Conservation (phyloP, 345 rosid species). For the Noccaea bulbosa region DNA sequence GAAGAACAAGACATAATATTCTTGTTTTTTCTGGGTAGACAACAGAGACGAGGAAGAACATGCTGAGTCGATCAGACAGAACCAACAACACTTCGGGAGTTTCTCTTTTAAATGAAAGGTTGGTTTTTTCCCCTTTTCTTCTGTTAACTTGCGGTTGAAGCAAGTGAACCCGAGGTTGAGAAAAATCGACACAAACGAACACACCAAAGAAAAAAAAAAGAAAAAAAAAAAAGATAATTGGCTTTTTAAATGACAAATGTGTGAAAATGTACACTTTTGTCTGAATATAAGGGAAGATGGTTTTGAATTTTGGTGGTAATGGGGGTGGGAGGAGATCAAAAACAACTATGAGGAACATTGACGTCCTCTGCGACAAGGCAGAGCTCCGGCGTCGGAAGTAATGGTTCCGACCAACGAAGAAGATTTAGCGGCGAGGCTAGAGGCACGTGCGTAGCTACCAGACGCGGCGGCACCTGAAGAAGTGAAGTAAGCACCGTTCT, state of each 20-base stretch:
- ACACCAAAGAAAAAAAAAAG: conserved; percentile 12
- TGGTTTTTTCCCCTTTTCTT: conserved; percentile 25
- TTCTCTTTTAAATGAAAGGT: conserved; percentile 40
- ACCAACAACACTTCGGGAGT: conserved; percentile 41
- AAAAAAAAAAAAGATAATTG: conserved; percentile 25
- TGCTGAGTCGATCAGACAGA: conserved; percentile 38
- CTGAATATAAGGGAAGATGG: conserved; percentile 30
- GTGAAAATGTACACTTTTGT: conserved; percentile 47
- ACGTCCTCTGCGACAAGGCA: conserved; percentile 63
- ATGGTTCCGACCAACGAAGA: conserved; percentile 78
- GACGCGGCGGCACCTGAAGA: conserved; percentile 89
- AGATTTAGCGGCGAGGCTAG: conserved; percentile 89
- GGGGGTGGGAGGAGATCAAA: conserved; percentile 12
- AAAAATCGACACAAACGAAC: conserved; percentile 41
- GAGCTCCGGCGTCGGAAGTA: conserved; percentile 74
- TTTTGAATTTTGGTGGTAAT: conserved; percentile 13
- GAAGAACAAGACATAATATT: conserved; percentile 12
- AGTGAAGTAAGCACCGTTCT: conserved; percentile 90
- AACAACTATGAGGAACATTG: conserved; percentile 52
- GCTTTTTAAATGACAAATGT: conserved; percentile 44
- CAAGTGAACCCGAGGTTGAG: conserved; percentile 45
- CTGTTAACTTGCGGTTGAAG: conserved; percentile 38
- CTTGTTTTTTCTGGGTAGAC: conserved; percentile 24
- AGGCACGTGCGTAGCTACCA: conserved; percentile 89
- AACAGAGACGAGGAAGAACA: conserved; percentile 30